Conservation (phyloP, 192 early-diverging fungal genomes). For the Entomortierella chlamydospora region DNA sequence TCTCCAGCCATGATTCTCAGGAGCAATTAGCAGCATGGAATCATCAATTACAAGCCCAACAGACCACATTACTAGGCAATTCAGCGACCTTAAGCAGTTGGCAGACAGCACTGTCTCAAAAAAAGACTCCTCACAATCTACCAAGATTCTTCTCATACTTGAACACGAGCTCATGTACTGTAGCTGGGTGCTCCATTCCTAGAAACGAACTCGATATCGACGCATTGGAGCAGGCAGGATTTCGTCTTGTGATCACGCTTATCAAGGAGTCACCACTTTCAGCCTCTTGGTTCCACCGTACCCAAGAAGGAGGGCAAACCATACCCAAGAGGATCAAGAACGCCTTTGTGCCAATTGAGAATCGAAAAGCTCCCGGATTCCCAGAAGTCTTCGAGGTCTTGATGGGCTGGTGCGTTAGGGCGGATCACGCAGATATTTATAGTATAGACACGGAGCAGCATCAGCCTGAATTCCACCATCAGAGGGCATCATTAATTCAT, state of each 20-base stretch:
- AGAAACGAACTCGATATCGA: conserved; percentile 48
- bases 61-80: conserved; percentile 30
- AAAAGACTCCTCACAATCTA: conserved; percentile 29
- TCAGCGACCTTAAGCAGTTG: conserved; percentile 9
- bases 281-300: conserved; percentile 28
- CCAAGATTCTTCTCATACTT: conserved; percentile 48
- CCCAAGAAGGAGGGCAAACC: neutral
- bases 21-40: neutral
- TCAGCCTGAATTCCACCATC: conserved; percentile 6
- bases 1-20: neutral
- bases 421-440: neutral
- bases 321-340: conserved; percentile 27
- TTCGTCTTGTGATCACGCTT: conserved; percentile 36
- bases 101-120: conserved; percentile 34
- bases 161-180: conserved; percentile 38
- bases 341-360: conserved; percentile 49
- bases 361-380: conserved; percentile 41
- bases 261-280: conserved; percentile 47
- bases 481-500: conserved; percentile 41
- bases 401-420: conserved; percentile 48
- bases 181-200: conserved; percentile 42
- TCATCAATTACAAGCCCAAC: conserved; percentile 20
- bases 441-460: neutral
- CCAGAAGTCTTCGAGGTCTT: conserved; percentile 48
- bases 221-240: conserved; percentile 39